Conservation (phyloP, 805 yeast species). For the Blastobotrys americana region DNA sequence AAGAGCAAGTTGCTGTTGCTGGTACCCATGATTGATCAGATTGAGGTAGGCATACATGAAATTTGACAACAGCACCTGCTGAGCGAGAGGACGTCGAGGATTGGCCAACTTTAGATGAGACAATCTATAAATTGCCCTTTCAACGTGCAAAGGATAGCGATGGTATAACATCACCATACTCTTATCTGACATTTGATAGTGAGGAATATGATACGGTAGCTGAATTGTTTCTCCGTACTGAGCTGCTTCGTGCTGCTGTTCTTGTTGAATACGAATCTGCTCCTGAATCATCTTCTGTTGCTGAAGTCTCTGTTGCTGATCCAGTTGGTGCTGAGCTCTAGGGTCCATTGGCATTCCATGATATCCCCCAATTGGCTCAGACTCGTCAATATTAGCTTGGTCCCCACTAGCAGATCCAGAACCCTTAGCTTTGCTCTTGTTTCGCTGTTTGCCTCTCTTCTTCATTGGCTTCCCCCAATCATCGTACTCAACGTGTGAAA, state of each 20-base stretch:
- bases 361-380: constrained; percentile 6
- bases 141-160: constrained; percentile 90
- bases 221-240: constrained; percentile 14
- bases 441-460: constrained; percentile 5
- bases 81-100: constrained; percentile 82
- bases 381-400: neutral
- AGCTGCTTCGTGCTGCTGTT: constrained; percentile 13
- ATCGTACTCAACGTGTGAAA: neutral
- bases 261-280: constrained; percentile 4
- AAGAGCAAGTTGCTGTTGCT: constrained; percentile 27
- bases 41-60: constrained; percentile 97
- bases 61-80: constrained; percentile 87
- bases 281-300: constrained; percentile 7
- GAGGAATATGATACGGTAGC: constrained; percentile 32
- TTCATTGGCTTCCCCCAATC: neutral
- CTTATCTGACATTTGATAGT: constrained; percentile 31
- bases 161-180: constrained; percentile 33
- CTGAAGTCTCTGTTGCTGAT: constrained; percentile 4
- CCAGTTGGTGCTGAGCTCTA: neutral
- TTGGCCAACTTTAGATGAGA: constrained; percentile 92
- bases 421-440: neutral
- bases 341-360: constrained; percentile 5
- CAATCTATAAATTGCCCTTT: constrained; percentile 86
- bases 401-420: neutral
- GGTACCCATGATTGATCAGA: constrained; percentile 73